Conservation (phyloP, 2,329 filamentous ascomycete species). For the Sporothrix variecibatus region DNA sequence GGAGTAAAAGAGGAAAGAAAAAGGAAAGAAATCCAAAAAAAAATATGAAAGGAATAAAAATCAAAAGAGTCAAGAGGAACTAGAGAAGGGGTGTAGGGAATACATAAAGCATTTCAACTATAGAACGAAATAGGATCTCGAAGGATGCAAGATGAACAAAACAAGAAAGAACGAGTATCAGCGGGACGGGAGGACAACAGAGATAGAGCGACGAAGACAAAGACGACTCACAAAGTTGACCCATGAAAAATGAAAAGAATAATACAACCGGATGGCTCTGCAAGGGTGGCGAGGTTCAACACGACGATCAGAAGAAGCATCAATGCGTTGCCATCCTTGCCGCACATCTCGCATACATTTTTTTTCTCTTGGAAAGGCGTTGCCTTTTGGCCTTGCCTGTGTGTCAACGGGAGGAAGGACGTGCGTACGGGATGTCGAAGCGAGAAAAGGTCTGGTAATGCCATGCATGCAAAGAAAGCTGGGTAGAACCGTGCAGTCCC, state of each 20-base stretch:
- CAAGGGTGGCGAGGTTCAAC: not conserved
- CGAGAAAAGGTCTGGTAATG: not conserved
- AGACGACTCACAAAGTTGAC: not conserved
- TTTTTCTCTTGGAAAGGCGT: not conserved
- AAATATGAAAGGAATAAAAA: not conserved
- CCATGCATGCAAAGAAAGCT: not conserved
- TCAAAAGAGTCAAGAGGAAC: not conserved
- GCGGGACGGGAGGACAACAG: not conserved
- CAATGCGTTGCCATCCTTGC: slow-evolving; percentile 17
- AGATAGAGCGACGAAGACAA: not conserved
- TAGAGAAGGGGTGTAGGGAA: slow-evolving; percentile 1
- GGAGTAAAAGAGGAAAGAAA: not conserved
- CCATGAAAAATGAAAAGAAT: not conserved
- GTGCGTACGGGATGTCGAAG: slow-evolving; percentile 8
- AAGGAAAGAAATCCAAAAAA: not conserved
- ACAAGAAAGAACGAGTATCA: not conserved
- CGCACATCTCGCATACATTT: not conserved
- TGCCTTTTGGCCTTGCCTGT: not conserved
- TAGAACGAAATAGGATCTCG: slow-evolving; percentile 13
- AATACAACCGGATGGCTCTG: slow-evolving; percentile 5
- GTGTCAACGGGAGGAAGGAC: not conserved
- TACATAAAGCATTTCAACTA: slow-evolving; percentile 18
- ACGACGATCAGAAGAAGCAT: slow-evolving; percentile 8
- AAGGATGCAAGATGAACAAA: slow-evolving; percentile 7
- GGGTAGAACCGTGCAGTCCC: not conserved